Base-by-base conservation (phyloP, 2,329 filamentous ascomycete species). In the Escovopsis sp. region DNA sequence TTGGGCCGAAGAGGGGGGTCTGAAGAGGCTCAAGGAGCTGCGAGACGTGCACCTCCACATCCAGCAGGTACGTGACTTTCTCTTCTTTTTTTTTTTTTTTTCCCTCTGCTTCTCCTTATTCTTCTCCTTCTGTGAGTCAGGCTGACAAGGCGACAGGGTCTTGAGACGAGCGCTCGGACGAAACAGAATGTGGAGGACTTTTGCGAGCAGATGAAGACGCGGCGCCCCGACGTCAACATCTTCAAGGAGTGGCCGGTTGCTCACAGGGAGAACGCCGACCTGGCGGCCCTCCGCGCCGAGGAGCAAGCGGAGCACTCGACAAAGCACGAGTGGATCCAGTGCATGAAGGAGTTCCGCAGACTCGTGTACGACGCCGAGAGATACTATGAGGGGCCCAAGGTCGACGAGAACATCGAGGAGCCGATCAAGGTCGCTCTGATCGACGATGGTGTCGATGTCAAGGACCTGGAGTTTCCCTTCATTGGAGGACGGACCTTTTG, bases 371-470 rank as follows among this genome's bases (percentile, higher is more conserved):
- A 53, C 46, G 49, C 47, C 3, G 49, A 51, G 19, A 44, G 39
- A 18, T 46, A 47, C 23, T 45, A 42, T 3, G 34, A 43, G 2
- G 38, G 26, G 2, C 33, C 26, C 6, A 46, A 48, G 7, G 12
- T 47, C 9, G 36, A 34, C 1, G 49, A 49, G 12, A 43, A 15
- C 4, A 41, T 52, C 15, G 46, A 50, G 18, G 49, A 51, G 33
- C 49, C 48, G 4, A 51, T 60, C 43, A 55, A 51, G 15, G 48
- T 65, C 7, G 63, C 60, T 2, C 48, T 65, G 3, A 63, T 65
- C 33, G 62, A 66, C 41, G 61, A 65, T 33, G 62, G 62, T 4
- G 54, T 64, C 1, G 57, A 63, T 38, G 48, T 54, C 3, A 49
- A 48, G 11, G 48, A 56, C 4, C 44, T 63, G 2, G 42, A 54